phyloP scores from a whole-genome alignment of 441 rosid genomes.

The Rhodomyrtus psidioides region DNA sequence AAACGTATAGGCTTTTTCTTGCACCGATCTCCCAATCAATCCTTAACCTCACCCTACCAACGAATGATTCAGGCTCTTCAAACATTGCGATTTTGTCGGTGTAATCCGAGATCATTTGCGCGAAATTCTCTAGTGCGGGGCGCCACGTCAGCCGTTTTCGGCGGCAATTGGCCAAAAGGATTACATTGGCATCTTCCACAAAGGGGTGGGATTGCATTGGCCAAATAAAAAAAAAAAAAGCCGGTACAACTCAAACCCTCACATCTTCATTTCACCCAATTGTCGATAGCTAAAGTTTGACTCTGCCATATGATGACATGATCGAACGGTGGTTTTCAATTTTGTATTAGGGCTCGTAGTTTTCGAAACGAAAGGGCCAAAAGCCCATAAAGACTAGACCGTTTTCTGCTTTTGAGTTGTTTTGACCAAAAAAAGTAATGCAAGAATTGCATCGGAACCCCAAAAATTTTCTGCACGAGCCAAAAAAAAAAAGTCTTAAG shows the following conservation, averaged over 20 bases:
- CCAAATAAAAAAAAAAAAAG: neutral
- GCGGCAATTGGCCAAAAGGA: rapidly evolving
- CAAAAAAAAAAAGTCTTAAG: no score
- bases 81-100: neutral
- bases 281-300: neutral
- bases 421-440: neutral
- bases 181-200: neutral
- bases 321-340: neutral
- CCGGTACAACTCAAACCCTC: neutral
- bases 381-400: neutral
- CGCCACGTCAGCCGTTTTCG: no score
- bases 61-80: no score
- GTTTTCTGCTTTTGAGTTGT: neutral
- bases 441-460: no score
- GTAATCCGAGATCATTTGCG: rapidly evolving
- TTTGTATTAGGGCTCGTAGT: neutral
- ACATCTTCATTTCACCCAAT: neutral
- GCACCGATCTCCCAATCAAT: neutral
- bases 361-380: neutral
- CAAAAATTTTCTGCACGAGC: no score
- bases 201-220: rapidly evolving
- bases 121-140: neutral
- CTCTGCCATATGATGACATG: neutral
- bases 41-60: rapidly evolving
- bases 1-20: neutral